Evolutionary conservation across 2,329 filamentous ascomycete genomes (phyloP).

Genomic region (Neopestalotiopsis sp.): DNA sequence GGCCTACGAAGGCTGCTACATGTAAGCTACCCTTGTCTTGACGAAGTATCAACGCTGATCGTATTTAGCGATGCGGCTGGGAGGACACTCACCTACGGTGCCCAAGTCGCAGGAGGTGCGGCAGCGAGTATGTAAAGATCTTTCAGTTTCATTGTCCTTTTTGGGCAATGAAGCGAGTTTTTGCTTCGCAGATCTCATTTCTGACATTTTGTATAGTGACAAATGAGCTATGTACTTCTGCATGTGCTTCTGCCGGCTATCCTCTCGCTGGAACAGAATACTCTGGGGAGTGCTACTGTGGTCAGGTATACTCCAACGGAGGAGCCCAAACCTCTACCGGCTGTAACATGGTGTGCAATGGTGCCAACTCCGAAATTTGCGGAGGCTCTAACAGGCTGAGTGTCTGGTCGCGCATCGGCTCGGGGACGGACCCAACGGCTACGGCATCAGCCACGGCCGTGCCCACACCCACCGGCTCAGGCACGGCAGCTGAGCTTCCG

Average conservation of each 20-base stretch:
- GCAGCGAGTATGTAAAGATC: conserved; percentile 18
- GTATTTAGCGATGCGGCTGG: conserved; percentile 21
- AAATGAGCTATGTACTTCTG: conserved; percentile 43
- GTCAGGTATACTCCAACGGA: conserved; percentile 45
- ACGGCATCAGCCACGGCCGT: conserved; percentile 11
- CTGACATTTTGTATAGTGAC: conserved; percentile 22
- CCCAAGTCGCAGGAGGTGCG: conserved; percentile 17
- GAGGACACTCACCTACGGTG: conserved; percentile 15
- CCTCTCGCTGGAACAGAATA: conserved; percentile 51
- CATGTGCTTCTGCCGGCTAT: conserved; percentile 45
- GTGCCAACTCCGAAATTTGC: conserved; percentile 47
- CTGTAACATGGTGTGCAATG: conserved; percentile 50
- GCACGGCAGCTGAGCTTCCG: conserved; percentile 22
- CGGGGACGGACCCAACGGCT: conserved; percentile 13
- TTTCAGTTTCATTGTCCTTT: background rate
- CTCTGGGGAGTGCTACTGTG: conserved; percentile 54
- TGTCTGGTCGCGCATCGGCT: conserved; percentile 25
- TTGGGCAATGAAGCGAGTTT: background rate
- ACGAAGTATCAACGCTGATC: background rate
- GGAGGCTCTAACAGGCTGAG: conserved; percentile 32
- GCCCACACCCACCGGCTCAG: conserved; percentile 12
- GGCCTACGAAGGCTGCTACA: conserved; percentile 22
- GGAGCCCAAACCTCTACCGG: conserved; percentile 40
- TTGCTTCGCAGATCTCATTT: background rate
- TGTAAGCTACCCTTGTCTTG: background rate